Base-by-base conservation (phyloP, 805 yeast genomes). In the Kazachstania kunashirensis region DNA sequence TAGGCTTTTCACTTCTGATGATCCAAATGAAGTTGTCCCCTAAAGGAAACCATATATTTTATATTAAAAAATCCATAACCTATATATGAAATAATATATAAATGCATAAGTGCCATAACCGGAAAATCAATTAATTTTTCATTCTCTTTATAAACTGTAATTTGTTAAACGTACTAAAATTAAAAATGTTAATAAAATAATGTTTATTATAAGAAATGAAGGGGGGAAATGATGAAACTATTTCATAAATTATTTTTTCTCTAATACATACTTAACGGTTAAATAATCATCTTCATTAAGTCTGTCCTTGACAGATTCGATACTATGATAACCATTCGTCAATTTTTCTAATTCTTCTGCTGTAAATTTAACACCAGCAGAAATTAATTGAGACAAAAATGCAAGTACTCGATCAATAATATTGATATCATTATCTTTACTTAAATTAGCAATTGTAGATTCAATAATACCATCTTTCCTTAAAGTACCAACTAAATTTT, bases 351-450 rank as follows among this genome's bases (percentile, higher is more conserved):
- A 37, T 47, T 78, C 83, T 0, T 50, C 59, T 0, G 61, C 57
- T 19, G 57, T 61, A 46, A 78, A 79, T 31, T 57, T 46, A 49
- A 68, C 75, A 2, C 65, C 63, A 11, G 63, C 61, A 6, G 62
- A 47, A 15, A 69, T 57, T 42, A 79, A 56, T 23, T 68, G 69
- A 1, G 66, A 49, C 14, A 80, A 46, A 18, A 78, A 60, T 39
- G 68, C 67, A 42, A 79, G 55, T 0, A 71, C 67, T 53, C 75
- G 75, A 45, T 80, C 88, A 19, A 73, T 62, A 28, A 77, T 61
- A 13, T 72, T 72, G 11, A 73, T 47, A 43, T 73, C 38, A 5
- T 50, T 40, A n/a, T 54, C 59, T 12, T 48, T 40, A 17, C 46
- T 45, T 29, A 60, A 29, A 30, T 43, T 43, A 11, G 51, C 43